Evolutionary conservation across 306 rosid genomes (phyloP), one percentile per base, ranked within the genome.

Genomic region (Psophocarpus tetragonolobus): DNA sequence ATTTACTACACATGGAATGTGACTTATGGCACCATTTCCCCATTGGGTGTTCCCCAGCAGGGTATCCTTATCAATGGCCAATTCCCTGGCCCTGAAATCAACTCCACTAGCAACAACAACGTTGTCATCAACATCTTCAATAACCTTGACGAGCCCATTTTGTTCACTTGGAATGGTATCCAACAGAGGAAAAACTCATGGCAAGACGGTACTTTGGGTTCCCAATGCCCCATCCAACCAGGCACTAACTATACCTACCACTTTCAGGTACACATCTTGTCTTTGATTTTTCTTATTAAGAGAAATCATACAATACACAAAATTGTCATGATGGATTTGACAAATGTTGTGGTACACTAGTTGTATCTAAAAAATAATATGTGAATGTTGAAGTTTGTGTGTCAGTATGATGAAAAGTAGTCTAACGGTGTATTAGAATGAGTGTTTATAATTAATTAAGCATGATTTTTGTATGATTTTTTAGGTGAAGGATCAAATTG

Each of bases 121-220:
- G 4, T 95, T 5, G 84, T 90, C 0, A 0, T 95, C 17, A 95
- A 95, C 1, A 78, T 95, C 58, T 83, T 88, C 83, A 95, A 95
- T 82, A 74, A 88, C 76, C 87, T 92, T 0, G 93, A 95, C 15
- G 97, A 95, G 84, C 97, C 97, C 6, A 73, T 95, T 44, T 91
- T 95, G 10, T 48, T 95, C 30, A 90, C 94, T 4, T 95, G 97
- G 96, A 76, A 72, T 3, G 98, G 98, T 11, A 4, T 91, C 60
- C 98, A 94, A 21, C 93, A 89, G 0, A 84, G 97, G 78, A 94
- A 94, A 77, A 94, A 94, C 80, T 82, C 97, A 0, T 94, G 98
- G 98, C 92, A 85, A 29, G 97, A 94, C 41, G 98, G 98, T 8
- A 74, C 83, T 35, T 35, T 8, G 80, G 98, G 97, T 27, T 60